phyloP scores from a whole-genome alignment of 176 grass and related monocot species.

The Zoysia pacifica region DNA sequence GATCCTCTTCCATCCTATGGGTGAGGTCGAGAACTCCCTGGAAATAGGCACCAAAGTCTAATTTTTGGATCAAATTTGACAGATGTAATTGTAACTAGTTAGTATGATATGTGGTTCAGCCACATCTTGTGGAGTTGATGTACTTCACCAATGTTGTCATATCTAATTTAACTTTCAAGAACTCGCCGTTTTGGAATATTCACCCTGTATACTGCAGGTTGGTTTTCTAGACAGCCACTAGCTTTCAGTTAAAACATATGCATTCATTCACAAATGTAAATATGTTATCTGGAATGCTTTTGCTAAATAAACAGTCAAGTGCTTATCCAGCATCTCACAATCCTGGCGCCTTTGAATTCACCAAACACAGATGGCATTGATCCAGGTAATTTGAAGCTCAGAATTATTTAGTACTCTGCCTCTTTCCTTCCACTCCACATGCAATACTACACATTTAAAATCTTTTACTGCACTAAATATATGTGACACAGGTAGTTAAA shows the following conservation, averaged over 20 bases:
- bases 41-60: constrained; percentile 79
- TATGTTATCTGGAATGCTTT: constrained; percentile 51
- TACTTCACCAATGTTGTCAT: constrained; percentile 83
- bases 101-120: constrained; percentile 31
- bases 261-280: constrained; percentile 48
- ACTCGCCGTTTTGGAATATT: constrained; percentile 94
- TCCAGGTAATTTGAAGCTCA: constrained; percentile 61
- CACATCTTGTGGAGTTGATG: constrained; percentile 88
- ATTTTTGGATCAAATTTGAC: constrained; percentile 85
- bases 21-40: constrained; percentile 83
- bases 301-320: constrained; percentile 85
- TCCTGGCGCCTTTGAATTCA: constrained; percentile 80
- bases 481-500: neutral
- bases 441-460: neutral
- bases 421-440: neutral
- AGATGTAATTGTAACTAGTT: constrained; percentile 89
- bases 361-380: constrained; percentile 85
- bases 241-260: constrained; percentile 41
- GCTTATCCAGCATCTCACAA: constrained; percentile 78
- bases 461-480: neutral
- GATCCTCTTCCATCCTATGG: constrained; percentile 95
- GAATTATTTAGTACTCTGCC: neutral
- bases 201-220: constrained; percentile 98
- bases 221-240: constrained; percentile 41
- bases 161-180: constrained; percentile 88